Conservation (phyloP, 495 filamentous ascomycete species). For the Immersiella caudata region DNA sequence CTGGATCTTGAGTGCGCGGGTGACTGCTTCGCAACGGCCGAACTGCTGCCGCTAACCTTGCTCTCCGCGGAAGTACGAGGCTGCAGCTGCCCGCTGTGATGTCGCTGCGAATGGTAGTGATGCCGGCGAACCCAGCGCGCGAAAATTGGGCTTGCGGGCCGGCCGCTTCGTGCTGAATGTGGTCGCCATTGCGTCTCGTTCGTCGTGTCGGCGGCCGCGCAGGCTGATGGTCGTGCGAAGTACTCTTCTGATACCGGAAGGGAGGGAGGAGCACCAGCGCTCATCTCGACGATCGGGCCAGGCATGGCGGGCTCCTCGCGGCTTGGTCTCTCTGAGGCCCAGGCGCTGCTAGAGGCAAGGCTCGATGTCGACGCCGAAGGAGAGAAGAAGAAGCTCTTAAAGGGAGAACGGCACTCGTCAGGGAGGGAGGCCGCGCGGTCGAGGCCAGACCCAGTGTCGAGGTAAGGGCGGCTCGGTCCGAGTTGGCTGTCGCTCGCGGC, state of each 20-base stretch:
- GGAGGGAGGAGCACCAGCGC: conserved; percentile 16
- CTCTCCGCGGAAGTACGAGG: conserved; percentile 24
- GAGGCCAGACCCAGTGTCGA: neutral
- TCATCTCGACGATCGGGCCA: conserved; percentile 27
- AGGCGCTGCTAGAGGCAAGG: conserved; percentile 21
- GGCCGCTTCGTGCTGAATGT: conserved; percentile 30
- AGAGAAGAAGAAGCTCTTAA: conserved; percentile 35
- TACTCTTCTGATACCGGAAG: conserved; percentile 19
- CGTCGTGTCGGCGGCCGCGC: conserved; percentile 14
- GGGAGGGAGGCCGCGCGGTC: conserved; percentile 1
- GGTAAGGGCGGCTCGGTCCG: neutral
- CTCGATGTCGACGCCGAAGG: conserved; percentile 35
- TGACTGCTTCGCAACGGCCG: conserved; percentile 26
- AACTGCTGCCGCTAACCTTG: conserved; percentile 27
- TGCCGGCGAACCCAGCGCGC: conserved; percentile 34
- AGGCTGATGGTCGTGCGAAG: conserved; percentile 15
- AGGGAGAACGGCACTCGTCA: conserved; percentile 20
- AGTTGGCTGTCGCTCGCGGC: conserved; percentile 12
- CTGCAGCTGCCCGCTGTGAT: conserved; percentile 19
- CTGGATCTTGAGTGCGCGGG: conserved; percentile 28
- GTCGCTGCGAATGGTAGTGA: conserved; percentile 27
- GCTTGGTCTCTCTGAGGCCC: conserved; percentile 22
- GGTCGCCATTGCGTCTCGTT: conserved; percentile 29
- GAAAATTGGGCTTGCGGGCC: conserved; percentile 34
- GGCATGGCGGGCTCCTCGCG: conserved; percentile 30